These are phyloP conservation scores for Cladosporium phlei DNA, from an alignment of 2,329 filamentous ascomycete genomes.

Conservation along the genomic window DNA sequence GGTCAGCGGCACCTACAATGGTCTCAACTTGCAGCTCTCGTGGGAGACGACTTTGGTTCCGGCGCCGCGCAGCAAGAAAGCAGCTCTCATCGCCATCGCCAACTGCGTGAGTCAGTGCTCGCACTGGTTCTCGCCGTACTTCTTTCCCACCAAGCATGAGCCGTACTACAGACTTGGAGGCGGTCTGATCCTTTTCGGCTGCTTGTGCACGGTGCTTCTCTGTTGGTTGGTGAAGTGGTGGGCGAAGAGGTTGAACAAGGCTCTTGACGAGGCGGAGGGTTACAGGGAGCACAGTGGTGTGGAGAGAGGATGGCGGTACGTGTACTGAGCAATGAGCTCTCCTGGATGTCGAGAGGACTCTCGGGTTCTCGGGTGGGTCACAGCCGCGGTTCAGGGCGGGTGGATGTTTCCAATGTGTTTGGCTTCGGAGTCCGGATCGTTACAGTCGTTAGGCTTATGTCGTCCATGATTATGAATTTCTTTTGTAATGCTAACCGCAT, in stretches of 20 bases:
- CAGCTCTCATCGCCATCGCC: slow-evolving; percentile 41
- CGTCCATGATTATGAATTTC: no score
- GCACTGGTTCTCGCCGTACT: slow-evolving; percentile 43
- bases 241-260: slow-evolving; percentile 27
- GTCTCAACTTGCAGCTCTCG: slow-evolving; percentile 39
- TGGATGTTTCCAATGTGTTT: no score
- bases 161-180: slow-evolving; percentile 11
- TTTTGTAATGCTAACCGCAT: no score
- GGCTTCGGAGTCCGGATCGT: no score
- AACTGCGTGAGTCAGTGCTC: slow-evolving; percentile 39
- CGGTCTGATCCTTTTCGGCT: slow-evolving; percentile 28
- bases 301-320: slow-evolving; percentile 29
- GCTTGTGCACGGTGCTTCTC: slow-evolving; percentile 22
- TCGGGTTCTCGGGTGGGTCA: no score
- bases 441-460: no score
- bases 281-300: slow-evolving; percentile 26
- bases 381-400: no score
- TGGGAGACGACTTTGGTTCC: slow-evolving; percentile 43
- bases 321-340: slow-evolving; percentile 17
- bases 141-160: slow-evolving; percentile 19
- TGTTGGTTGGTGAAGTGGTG: slow-evolving; percentile 23
- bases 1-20: slow-evolving; percentile 36
- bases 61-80: slow-evolving; percentile 38
- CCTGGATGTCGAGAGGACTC: not conserved
- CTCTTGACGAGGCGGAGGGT: slow-evolving; percentile 23